Evolutionary conservation across 768 basidiomycete genomes (phyloP).

Genomic region (Naganishia onofrii): DNA sequence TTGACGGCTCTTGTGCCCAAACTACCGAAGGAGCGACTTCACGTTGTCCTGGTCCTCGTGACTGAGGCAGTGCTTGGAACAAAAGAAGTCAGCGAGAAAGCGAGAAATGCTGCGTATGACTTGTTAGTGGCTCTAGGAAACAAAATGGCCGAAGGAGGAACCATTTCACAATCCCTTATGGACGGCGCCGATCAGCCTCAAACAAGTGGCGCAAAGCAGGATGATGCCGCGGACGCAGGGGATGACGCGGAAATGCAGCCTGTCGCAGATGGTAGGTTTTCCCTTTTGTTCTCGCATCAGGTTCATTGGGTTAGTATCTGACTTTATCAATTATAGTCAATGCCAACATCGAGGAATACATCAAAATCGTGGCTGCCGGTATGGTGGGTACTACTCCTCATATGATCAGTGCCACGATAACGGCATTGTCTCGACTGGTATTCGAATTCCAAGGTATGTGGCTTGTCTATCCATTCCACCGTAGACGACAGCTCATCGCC

Average conservation of each 20-base stretch:
- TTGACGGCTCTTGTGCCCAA: constrained; percentile 66
- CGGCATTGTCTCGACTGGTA: constrained; percentile 84
- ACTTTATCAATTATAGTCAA: constrained; percentile 40
- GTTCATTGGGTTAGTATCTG: not conserved
- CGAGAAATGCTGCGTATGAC: constrained; percentile 83
- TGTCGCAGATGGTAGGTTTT: constrained; percentile 19
- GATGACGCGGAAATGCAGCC: constrained; percentile 33
- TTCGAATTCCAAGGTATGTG: constrained; percentile 88
- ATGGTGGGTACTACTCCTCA: constrained; percentile 89
- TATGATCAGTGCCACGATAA: constrained; percentile 97
- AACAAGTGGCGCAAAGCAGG: constrained; percentile 55
- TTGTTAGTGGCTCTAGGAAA: constrained; percentile 83
- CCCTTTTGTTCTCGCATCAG: not conserved
- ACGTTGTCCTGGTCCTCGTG: constrained; percentile 81
- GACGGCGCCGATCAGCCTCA: constrained; percentile 58
- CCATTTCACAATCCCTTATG: constrained; percentile 74
- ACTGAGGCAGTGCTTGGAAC: constrained; percentile 93
- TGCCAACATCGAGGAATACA: constrained; percentile 82
- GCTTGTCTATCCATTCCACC: constrained; percentile 29
- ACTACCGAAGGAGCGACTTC: constrained; percentile 69
- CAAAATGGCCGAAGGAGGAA: constrained; percentile 84
- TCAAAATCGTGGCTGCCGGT: constrained; percentile 96
- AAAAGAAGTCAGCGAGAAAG: constrained; percentile 93
- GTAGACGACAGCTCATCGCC: constrained; percentile 1
- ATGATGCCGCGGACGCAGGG: constrained; percentile 24